phyloP scores from a whole-genome alignment of 441 rosid species.

The Arabidopsis hybrid region DNA sequence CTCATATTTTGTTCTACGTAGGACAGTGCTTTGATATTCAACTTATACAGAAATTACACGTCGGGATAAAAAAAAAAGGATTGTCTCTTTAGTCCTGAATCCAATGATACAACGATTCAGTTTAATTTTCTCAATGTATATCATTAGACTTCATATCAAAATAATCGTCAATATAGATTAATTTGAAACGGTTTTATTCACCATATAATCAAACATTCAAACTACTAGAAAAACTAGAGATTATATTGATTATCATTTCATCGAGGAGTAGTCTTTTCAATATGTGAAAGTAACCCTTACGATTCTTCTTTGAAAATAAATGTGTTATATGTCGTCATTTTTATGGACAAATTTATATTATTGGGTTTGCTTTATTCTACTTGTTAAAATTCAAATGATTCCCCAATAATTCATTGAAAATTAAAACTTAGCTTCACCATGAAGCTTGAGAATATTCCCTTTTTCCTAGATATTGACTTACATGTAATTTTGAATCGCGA shows the following conservation, averaged over 20 bases:
- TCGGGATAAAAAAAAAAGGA: background rate
- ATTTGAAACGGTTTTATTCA: background rate
- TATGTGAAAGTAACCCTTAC: constrained; percentile 33
- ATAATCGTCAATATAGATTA: background rate
- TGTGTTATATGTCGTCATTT: constrained; percentile 41
- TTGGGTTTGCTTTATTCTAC: constrained; percentile 46
- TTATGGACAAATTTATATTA: constrained; percentile 37
- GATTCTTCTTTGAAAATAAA: constrained; percentile 42
- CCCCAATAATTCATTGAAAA: constrained; percentile 50
- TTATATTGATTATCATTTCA: constrained; percentile 6
- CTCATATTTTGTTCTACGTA: constrained; percentile 11
- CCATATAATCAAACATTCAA: background rate
- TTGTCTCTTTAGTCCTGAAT: constrained; percentile 11
- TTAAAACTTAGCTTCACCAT: constrained; percentile 41
- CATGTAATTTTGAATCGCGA: background rate
- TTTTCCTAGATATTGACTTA: constrained; percentile 23
- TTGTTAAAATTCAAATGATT: constrained; percentile 46
- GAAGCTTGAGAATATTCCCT: constrained; percentile 36
- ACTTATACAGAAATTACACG: background rate
- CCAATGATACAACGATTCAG: constrained; percentile 14
- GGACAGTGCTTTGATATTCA: constrained; percentile 18
- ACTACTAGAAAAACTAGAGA: background rate
- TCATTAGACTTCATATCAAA: background rate
- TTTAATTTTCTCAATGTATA: background rate
- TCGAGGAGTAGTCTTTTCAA: constrained; percentile 31